Conservation (phyloP, 129 eudicot genomes). For the Scalesia atractyloides region DNA sequence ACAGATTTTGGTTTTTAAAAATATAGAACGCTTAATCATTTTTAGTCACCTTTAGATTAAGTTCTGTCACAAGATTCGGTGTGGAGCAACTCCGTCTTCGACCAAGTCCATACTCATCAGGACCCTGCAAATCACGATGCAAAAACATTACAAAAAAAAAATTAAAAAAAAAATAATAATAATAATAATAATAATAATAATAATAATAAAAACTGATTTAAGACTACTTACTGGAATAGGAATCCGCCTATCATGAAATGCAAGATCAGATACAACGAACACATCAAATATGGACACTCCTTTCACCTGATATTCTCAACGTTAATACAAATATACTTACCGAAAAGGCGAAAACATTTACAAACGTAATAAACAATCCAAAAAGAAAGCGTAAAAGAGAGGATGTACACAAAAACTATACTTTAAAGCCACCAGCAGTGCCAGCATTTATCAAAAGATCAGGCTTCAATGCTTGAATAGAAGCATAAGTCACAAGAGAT, state of each 20-base stretch:
- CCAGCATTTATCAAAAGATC: slow-evolving; percentile 91
- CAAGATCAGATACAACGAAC: slow-evolving; percentile 59
- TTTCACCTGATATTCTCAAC: slow-evolving; percentile 47
- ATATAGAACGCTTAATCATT: not conserved
- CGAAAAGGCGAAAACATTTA: not conserved
- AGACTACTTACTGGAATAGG: slow-evolving; percentile 62
- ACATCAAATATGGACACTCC: slow-evolving; percentile 68
- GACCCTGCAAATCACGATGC: slow-evolving; percentile 46
- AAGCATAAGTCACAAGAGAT: slow-evolving; percentile 80
- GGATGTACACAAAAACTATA: slow-evolving; percentile 24
- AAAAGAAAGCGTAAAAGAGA: not conserved
- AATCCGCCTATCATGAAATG: slow-evolving; percentile 74
- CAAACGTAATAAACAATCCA: slow-evolving; percentile 1
- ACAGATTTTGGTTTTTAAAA: not conserved
- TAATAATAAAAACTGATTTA: not conserved
- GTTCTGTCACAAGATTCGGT: slow-evolving; percentile 69
- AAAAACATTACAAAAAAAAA: slow-evolving; percentile 3
- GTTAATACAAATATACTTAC: slow-evolving; percentile 7
- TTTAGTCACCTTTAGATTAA: slow-evolving; percentile 65
- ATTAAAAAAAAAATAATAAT: not conserved
- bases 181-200: too few species aligned
- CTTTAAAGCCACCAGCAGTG: slow-evolving; percentile 90
- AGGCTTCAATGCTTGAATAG: slow-evolving; percentile 81
- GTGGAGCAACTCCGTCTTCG: slow-evolving; percentile 62
- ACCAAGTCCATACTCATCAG: slow-evolving; percentile 87